These are phyloP conservation scores for Acanthamoeba quina DNA, from an alignment of 208 protist species.

Conservation along the genomic window DNA sequence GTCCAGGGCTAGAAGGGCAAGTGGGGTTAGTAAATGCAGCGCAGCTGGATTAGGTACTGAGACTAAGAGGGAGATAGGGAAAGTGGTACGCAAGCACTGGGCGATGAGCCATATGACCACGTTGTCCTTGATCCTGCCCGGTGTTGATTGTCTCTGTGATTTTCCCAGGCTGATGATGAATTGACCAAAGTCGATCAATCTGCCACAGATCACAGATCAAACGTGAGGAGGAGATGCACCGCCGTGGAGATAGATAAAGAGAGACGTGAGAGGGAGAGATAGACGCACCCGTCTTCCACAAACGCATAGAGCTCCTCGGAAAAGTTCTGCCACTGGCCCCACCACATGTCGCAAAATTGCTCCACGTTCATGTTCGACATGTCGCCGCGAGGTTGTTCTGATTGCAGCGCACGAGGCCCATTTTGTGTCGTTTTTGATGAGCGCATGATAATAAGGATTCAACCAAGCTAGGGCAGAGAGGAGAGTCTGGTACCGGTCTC, in stretches of 20 bases:
- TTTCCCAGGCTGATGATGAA: constrained; percentile 11
- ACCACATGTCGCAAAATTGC: constrained; percentile 64
- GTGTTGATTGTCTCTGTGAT: background rate
- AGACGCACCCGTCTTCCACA: constrained; percentile 18
- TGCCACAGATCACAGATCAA: background rate
- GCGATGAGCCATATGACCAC: constrained; percentile 43
- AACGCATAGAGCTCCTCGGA: constrained; percentile 49
- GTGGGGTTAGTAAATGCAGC: background rate
- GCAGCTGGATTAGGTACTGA: no score
- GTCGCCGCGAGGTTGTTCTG: background rate
- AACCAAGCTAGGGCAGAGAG: no score
- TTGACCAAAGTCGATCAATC: constrained; percentile 63
- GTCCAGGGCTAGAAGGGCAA: constrained; percentile 16
- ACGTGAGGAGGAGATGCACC: no score
- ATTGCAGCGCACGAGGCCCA: background rate
- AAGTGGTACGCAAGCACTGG: constrained; percentile 46
- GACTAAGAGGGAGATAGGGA: no score
- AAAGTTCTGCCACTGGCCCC: constrained; percentile 68
- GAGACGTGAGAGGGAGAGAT: background rate
- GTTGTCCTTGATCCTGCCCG: constrained; percentile 40
- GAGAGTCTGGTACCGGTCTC: background rate
- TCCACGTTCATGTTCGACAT: constrained; percentile 1
- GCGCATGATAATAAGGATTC: no score
- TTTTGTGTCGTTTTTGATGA: background rate
- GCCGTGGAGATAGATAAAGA: no score